Base-by-base conservation (phyloP, 2,329 filamentous ascomycete species). In the Alternaria incomplexa region DNA sequence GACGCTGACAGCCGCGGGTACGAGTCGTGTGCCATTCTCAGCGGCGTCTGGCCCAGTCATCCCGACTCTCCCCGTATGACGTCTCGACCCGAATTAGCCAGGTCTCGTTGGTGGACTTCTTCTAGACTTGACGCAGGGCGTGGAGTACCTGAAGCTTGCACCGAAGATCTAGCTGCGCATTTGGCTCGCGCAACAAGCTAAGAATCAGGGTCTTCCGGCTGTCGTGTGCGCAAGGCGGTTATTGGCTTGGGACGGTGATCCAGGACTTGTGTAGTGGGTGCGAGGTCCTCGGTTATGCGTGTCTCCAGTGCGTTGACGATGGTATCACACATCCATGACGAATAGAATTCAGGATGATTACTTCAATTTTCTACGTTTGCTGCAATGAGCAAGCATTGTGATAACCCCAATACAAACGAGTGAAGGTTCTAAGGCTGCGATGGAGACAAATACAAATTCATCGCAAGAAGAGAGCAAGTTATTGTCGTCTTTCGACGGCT, bases 11-110 rank as follows among this genome's bases (percentile, higher is more conserved):
- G 43, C 50, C 45, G 51, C 45, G 44, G 20, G 52, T 48, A 23
- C 51, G 53, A 44, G 63, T 64, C 58, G 64, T 63, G 65, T 68
- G 66, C 68, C 56, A 22, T 25, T 2, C 30, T 36, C 28, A 52
- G 48, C 48, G 48, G 48, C 62, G 48, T 46, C 53, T 64, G 28
- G 65, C 61, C 60, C 48, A 22, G 25, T 23, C 47, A 45, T 40
- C 55, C 70, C 69, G 70, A 66, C 12, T 69, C 61, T 60, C 44
- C 51, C 69, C 69, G 70, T 57, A 70, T 73, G 70, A 73, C 69
- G 69, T 69, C 32, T 32, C 17, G 20, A 30, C 22, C 61, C 45
- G 44, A 53, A 32, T 54, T 20, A 26, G 47, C 50, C 20, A 28
- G 50, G 28, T 36, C 10, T 28, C 43, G 62, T 64, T 67, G 61